Conservation (phyloP, 179 eudicot genomes). For the Patellifolia procumbens region DNA sequence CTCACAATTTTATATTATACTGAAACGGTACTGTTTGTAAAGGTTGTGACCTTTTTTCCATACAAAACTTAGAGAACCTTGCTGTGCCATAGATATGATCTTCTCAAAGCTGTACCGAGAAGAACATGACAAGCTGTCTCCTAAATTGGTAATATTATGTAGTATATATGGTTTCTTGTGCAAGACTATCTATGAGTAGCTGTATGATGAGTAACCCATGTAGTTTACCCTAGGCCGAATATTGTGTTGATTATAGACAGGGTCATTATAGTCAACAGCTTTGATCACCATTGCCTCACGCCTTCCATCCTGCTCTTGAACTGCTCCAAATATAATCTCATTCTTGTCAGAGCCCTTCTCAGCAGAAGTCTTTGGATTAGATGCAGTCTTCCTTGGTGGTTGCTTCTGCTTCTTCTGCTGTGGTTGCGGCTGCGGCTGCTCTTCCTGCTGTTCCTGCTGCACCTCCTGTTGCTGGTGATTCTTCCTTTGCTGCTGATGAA, state of each 20-base stretch:
- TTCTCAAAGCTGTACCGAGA: conserved; percentile 7
- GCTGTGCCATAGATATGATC: not conserved
- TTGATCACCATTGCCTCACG: conserved; percentile 83
- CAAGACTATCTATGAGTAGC: conserved; percentile 44
- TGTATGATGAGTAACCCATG: conserved; percentile 71
- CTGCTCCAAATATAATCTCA: conserved; percentile 48
- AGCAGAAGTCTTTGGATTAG: conserved; percentile 19
- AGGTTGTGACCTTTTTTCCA: not conserved
- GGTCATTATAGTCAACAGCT: conserved; percentile 79
- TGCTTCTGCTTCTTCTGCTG: conserved; percentile 19
- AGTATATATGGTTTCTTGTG: not conserved
- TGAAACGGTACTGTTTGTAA: not conserved
- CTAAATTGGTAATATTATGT: not conserved
- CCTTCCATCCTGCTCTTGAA: conserved; percentile 63
- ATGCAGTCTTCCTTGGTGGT: conserved; percentile 12
- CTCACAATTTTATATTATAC: not conserved
- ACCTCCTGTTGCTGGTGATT: conserved; percentile 25
- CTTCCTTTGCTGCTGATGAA: conserved; percentile 24
- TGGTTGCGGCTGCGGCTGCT: not conserved
- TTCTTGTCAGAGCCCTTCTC: conserved; percentile 39
- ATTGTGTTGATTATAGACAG: conserved; percentile 47
- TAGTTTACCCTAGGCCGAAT: conserved; percentile 74
- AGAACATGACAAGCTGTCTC: not conserved
- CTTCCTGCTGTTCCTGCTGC: conserved; percentile 18
- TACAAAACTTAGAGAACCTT: not conserved